Percentiles rank a stretch among this genome's conserved stretches.
Evolutionary conservation across 257 asterid species (phyloP).

Genomic region (Fraxinus anomala): DNA sequence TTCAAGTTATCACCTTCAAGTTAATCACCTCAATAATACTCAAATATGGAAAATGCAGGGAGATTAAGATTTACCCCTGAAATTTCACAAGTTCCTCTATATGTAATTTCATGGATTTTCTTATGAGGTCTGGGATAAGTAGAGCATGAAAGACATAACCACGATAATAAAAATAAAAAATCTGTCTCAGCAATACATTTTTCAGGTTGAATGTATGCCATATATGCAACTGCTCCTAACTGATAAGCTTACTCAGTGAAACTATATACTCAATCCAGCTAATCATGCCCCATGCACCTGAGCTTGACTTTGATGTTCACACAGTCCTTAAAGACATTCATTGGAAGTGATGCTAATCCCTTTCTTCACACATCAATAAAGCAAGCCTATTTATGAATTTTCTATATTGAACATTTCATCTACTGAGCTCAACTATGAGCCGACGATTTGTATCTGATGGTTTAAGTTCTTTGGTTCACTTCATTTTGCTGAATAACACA

Average conservation of each 20-base stretch:
- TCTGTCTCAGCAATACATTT: background rate
- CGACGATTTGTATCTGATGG: background rate
- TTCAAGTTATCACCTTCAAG: background rate
- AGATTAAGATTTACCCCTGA: background rate
- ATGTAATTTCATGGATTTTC: background rate
- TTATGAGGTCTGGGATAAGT: background rate
- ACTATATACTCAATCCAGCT: background rate
- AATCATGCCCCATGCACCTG: background rate
- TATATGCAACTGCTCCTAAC: background rate
- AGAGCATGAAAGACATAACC: background rate
- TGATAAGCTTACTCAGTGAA: background rate
- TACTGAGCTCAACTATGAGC: background rate
- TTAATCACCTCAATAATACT: background rate
- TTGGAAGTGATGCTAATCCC: background rate
- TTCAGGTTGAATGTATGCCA: slow-evolving; percentile 1
- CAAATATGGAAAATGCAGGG: background rate
- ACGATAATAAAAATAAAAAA: background rate
- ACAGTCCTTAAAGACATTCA: background rate
- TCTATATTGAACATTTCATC: background rate
- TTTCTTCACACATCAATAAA: background rate
- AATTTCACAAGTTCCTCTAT: background rate
- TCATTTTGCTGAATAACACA: background rate
- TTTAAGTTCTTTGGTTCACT: background rate
- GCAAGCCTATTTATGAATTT: background rate
- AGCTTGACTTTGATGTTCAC: background rate